phyloP scores from a whole-genome alignment of 2,329 filamentous ascomycete genomes.

The Trichoderma polysporum region DNA sequence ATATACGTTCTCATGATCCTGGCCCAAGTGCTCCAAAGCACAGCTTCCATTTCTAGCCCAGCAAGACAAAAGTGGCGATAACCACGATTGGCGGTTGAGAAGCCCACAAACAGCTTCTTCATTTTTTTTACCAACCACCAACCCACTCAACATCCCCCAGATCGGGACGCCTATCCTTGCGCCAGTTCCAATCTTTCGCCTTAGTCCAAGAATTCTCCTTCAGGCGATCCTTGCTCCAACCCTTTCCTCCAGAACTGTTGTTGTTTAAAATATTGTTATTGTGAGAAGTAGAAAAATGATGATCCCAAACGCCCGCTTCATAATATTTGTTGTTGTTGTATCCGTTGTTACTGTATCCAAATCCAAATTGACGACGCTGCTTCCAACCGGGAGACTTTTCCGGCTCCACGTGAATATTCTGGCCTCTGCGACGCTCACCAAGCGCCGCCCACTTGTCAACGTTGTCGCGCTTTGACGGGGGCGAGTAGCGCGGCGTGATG shows the following conservation, averaged over 20 bases:
- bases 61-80: conserved; percentile 39
- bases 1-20: not conserved
- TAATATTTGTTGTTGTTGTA: conserved; percentile 45
- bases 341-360: conserved; percentile 46
- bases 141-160: conserved; percentile 89
- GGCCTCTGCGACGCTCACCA: conserved; percentile 77
- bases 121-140: conserved; percentile 70
- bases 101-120: conserved; percentile 42
- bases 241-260: conserved; percentile 32
- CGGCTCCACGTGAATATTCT: conserved; percentile 50
- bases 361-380: conserved; percentile 49
- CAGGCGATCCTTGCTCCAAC: conserved; percentile 45
- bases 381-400: conserved; percentile 52
- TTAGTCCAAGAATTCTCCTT: conserved; percentile 58
- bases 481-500: conserved; percentile 57
- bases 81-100: conserved; percentile 59
- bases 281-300: conserved; percentile 43
- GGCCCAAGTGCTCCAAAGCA: not conserved
- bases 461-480: conserved; percentile 60
- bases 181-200: conserved; percentile 61
- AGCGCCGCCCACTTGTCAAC: conserved; percentile 88
- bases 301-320: conserved; percentile 50
- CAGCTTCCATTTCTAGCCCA: not conserved
- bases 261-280: conserved; percentile 31
- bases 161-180: conserved; percentile 62